Conservation (phyloP, 495 filamentous ascomycete species). For the Diplogelasinospora grovesii region DNA sequence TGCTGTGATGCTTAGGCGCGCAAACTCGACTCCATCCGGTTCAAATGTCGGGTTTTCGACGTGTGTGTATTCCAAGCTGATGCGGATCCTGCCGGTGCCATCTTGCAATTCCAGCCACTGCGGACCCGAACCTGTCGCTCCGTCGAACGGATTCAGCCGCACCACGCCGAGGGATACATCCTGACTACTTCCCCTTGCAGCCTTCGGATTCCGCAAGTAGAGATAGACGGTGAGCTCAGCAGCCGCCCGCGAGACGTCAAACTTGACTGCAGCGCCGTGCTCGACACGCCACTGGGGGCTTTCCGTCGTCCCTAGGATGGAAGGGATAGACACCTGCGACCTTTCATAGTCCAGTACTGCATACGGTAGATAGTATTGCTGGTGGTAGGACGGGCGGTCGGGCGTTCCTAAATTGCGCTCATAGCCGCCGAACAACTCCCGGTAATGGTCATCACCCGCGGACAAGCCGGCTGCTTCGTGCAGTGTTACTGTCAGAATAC, state of each 20-base stretch:
- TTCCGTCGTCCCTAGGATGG: constrained; percentile 87
- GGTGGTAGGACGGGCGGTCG: constrained; percentile 73
- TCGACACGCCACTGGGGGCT: constrained; percentile 94
- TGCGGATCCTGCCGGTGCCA: constrained; percentile 77
- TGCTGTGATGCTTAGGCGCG: constrained; percentile 92
- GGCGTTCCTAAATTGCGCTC: constrained; percentile 83
- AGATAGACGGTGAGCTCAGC: constrained; percentile 81
- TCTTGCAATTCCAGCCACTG: constrained; percentile 88
- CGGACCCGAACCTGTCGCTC: constrained; percentile 63
- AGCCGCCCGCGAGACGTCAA: constrained; percentile 92
- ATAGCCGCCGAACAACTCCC: constrained; percentile 77
- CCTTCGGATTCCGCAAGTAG: constrained; percentile 88
- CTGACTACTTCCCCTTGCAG: constrained; percentile 76
- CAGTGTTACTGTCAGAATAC: constrained; percentile 92
- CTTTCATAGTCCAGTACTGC: constrained; percentile 95
- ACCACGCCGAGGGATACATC: constrained; percentile 92
- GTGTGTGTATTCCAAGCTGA: constrained; percentile 91
- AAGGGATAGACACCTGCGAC: constrained; percentile 95
- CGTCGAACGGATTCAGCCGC: constrained; percentile 80
- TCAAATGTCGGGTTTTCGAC: constrained; percentile 85
- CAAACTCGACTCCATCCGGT: constrained; percentile 92
- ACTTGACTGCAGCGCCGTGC: constrained; percentile 95
- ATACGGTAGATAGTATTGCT: constrained; percentile 80
- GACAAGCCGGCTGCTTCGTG: constrained; percentile 89
- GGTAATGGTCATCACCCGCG: constrained; percentile 54